These are phyloP conservation scores for Sclerotiophoma versabilis DNA, from an alignment of 2,329 filamentous ascomycete species.

Conservation along the genomic window DNA sequence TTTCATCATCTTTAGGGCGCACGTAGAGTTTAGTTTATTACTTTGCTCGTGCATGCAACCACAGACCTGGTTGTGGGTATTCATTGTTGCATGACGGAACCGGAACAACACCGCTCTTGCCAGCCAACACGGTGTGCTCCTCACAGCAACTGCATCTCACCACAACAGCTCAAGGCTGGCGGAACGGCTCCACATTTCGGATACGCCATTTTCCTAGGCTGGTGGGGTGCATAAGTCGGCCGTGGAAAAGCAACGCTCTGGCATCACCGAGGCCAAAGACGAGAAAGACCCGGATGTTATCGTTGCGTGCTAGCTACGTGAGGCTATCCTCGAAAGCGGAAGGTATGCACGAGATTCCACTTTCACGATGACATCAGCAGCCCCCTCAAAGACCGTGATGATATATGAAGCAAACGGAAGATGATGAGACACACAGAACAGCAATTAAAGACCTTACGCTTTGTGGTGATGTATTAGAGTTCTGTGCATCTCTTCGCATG, in stretches of 20 bases:
- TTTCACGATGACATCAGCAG: too few species aligned
- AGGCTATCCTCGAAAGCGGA: slow-evolving; percentile 1
- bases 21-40: not conserved
- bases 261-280: slow-evolving; percentile 30
- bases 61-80: slow-evolving; percentile 9
- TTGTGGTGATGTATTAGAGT: too few species aligned
- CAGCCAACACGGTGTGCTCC: not conserved
- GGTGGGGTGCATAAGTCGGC: slow-evolving; percentile 30
- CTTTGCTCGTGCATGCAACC: slow-evolving; percentile 4
- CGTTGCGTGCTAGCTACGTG: slow-evolving; percentile 5
- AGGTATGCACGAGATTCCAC: not conserved
- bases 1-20: not conserved
- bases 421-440: too few species aligned
- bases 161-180: not conserved
- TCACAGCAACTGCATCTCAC: not conserved
- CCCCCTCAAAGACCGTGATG: too few species aligned
- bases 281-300: slow-evolving; percentile 38
- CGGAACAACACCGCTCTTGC: not conserved
- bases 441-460: too few species aligned
- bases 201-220: slow-evolving; percentile 10
- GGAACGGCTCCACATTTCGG: slow-evolving; percentile 6
- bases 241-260: slow-evolving; percentile 27
- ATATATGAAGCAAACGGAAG: too few species aligned
- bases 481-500: too few species aligned
- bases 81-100: slow-evolving; percentile 2